phyloP scores from a whole-genome alignment of 2,329 filamentous ascomycete species.

The Scytalidium lignicola region DNA sequence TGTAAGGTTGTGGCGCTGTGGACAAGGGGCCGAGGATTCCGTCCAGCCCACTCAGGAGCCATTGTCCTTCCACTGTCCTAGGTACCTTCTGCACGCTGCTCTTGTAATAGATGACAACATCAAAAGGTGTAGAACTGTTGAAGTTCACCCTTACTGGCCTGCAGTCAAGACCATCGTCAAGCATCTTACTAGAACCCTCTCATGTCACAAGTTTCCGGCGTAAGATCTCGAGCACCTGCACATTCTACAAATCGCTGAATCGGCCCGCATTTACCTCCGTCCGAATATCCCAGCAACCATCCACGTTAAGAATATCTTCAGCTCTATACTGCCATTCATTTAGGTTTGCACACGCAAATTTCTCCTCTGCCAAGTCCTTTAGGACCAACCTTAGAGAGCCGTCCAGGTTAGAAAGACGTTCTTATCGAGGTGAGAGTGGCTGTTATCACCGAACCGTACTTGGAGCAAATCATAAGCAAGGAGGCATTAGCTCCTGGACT shows the following conservation, averaged over 20 bases:
- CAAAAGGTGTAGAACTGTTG: background rate
- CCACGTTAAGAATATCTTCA: background rate
- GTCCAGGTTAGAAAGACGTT: too few species aligned
- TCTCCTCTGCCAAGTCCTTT: background rate
- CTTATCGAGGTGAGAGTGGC: too few species aligned
- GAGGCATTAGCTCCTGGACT: background rate
- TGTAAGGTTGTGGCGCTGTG: background rate
- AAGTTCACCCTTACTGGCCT: constrained; percentile 1
- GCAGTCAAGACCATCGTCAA: constrained; percentile 9
- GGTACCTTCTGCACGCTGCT: background rate
- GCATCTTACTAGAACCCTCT: background rate
- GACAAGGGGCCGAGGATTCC: background rate
- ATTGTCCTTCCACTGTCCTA: background rate
- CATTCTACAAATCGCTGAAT: background rate
- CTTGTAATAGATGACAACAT: background rate
- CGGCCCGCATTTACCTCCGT: background rate
- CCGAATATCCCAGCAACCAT: background rate
- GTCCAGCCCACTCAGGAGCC: background rate
- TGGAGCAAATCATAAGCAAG: background rate
- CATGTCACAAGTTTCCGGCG: too few species aligned
- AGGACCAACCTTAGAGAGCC: background rate
- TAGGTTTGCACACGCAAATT: background rate
- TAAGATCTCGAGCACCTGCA: background rate
- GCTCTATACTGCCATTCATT: background rate
- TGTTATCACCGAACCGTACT: too few species aligned